phyloP scores from a whole-genome alignment of 768 basidiomycete species.

The Ramaria rubella region DNA sequence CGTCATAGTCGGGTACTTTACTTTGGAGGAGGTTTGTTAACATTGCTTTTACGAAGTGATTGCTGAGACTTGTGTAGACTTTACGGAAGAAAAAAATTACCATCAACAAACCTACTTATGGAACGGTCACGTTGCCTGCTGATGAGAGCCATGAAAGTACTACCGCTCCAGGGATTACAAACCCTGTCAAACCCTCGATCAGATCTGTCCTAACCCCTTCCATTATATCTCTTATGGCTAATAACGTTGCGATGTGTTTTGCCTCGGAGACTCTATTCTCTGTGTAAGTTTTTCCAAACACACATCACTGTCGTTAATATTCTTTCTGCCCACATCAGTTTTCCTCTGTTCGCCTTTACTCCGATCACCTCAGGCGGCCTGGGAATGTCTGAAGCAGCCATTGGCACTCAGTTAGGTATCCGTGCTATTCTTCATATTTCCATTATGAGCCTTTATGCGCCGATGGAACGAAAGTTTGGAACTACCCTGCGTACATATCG shows the following conservation, averaged over 20 bases:
- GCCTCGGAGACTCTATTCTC: conserved; percentile 9
- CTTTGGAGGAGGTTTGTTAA: conserved; percentile 18
- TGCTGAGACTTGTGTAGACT: background rate
- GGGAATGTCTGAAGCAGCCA: conserved; percentile 13
- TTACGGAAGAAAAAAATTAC: background rate
- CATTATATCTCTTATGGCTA: conserved; percentile 10
- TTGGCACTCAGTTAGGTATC: conserved; percentile 13
- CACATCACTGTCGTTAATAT: background rate
- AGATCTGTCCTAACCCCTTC: conserved; percentile 10
- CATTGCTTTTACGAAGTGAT: background rate
- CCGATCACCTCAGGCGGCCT: conserved; percentile 14
- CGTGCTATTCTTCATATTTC: conserved; percentile 11
- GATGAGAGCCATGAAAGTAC: background rate
- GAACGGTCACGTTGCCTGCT: background rate
- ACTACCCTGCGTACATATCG: conserved; percentile 7
- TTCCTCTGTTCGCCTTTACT: conserved; percentile 13
- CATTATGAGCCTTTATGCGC: conserved; percentile 1
- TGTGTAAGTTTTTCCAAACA: conserved; percentile 2
- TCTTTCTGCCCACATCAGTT: background rate
- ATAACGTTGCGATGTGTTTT: conserved; percentile 4
- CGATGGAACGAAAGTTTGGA: conserved; percentile 7
- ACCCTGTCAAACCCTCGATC: background rate
- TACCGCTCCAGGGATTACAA: background rate
- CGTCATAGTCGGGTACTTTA: conserved; percentile 13
- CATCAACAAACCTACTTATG: background rate